phyloP scores from a whole-genome alignment of 768 basidiomycete species.

The Trametes gibbosa region DNA sequence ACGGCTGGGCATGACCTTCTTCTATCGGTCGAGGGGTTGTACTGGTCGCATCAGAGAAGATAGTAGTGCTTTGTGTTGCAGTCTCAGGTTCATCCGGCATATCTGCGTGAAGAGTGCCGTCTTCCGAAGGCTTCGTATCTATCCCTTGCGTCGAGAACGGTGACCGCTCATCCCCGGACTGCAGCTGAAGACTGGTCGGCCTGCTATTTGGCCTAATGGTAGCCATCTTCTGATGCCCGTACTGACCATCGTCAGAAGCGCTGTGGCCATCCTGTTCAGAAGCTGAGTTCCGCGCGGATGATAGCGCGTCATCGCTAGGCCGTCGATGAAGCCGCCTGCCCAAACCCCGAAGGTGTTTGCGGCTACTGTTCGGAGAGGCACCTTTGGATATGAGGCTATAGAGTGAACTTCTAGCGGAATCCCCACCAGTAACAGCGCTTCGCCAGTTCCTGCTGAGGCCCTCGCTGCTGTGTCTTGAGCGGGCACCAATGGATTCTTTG shows the following conservation, averaged over 20 bases:
- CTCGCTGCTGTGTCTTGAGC: conserved; percentile 45
- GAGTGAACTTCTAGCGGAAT: conserved; percentile 31
- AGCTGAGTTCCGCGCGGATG: conserved; percentile 44
- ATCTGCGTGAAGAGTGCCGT: not conserved
- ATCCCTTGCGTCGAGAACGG: not conserved
- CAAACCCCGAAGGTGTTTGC: conserved; percentile 38
- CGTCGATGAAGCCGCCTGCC: conserved; percentile 36
- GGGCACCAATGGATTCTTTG: conserved; percentile 44
- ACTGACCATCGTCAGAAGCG: conserved; percentile 20
- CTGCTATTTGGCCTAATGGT: conserved; percentile 11
- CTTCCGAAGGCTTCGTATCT: not conserved
- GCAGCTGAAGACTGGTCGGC: conserved; percentile 17
- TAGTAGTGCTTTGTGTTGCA: conserved; percentile 11
- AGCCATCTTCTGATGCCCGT: conserved; percentile 17
- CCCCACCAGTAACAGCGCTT: conserved; percentile 15
- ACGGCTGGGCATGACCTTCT: not conserved
- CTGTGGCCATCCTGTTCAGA: conserved; percentile 39
- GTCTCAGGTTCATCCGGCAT: conserved; percentile 1
- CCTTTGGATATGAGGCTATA: conserved; percentile 39
- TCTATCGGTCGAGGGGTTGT: not conserved
- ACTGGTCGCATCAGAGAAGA: not conserved
- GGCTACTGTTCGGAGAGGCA: conserved; percentile 45
- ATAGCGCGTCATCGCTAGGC: conserved; percentile 46
- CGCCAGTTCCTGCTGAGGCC: conserved; percentile 23
- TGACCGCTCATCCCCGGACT: not conserved